Evolutionary conservation across 108 stramenopile species (phyloP).

Genomic region (Pseudonitzschia pungens): DNA sequence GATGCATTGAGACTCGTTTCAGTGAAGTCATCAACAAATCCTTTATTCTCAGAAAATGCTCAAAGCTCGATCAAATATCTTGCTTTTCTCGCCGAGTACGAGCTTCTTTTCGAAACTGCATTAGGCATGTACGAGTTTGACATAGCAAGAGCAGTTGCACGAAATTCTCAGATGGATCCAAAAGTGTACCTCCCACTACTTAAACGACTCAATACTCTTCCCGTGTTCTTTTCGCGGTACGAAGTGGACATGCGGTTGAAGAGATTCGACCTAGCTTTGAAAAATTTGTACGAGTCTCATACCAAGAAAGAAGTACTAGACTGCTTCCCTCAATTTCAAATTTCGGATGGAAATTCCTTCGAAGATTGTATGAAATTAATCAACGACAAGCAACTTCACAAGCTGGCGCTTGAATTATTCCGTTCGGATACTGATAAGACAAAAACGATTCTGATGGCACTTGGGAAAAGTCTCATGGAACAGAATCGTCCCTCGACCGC

Average conservation of each 20-base stretch:
- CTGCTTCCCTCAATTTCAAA: constrained; percentile 15
- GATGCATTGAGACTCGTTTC: constrained; percentile 41
- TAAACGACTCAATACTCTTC: constrained; percentile 67
- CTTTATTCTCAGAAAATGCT: constrained; percentile 65
- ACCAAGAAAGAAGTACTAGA: constrained; percentile 25
- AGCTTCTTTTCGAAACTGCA: constrained; percentile 83
- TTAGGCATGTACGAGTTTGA: constrained; percentile 92
- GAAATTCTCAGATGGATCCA: constrained; percentile 93
- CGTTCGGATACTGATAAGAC: constrained; percentile 30
- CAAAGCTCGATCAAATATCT: constrained; percentile 87
- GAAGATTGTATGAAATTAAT: constrained; percentile 69
- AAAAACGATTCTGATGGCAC: constrained; percentile 52
- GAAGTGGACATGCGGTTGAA: constrained; percentile 85
- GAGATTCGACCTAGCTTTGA: constrained; percentile 71
- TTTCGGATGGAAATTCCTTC: constrained; percentile 38
- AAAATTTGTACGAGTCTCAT: constrained; percentile 51
- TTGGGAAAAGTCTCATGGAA: constrained; percentile 61
- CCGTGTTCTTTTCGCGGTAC: constrained; percentile 52
- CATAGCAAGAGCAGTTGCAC: constrained; percentile 84
- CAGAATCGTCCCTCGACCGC: constrained; percentile 55
- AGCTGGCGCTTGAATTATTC: constrained; percentile 63
- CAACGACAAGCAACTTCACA: constrained; percentile 55
- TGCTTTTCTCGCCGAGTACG: constrained; percentile 86
- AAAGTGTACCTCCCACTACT: constrained; percentile 88
- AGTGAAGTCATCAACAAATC: constrained; percentile 43